Evolutionary conservation across 2,329 filamentous ascomycete genomes (phyloP).

Genomic region (Aciculosporium take): DNA sequence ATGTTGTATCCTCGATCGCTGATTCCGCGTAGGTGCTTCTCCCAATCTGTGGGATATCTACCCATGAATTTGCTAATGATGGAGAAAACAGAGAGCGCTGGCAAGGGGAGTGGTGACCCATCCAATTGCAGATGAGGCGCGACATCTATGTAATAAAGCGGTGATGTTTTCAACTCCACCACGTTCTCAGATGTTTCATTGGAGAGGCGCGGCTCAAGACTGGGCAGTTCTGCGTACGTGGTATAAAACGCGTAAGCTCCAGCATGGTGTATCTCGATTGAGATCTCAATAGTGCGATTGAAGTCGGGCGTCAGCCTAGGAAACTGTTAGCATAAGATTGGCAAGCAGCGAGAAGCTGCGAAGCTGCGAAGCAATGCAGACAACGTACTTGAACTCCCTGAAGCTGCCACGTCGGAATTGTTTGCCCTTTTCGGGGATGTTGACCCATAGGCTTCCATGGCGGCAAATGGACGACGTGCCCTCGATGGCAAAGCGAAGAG

Average conservation of each 20-base stretch:
- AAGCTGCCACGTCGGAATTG: constrained; percentile 69
- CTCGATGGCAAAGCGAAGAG: constrained; percentile 78
- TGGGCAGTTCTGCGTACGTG: constrained; percentile 76
- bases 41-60: constrained; percentile 77
- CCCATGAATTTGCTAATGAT: constrained; percentile 98
- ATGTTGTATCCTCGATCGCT: constrained; percentile 92
- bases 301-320: constrained; percentile 76
- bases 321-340: neutral
- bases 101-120: constrained; percentile 60
- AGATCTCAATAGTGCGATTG: constrained; percentile 80
- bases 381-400: constrained; percentile 71
- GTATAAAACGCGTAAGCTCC: constrained; percentile 92
- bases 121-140: constrained; percentile 66
- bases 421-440: constrained; percentile 66
- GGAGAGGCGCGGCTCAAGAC: constrained; percentile 28
- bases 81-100: constrained; percentile 83
- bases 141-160: constrained; percentile 85
- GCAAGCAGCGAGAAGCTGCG: too few species aligned
- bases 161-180: constrained; percentile 47
- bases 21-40: constrained; percentile 77
- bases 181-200: constrained; percentile 18
- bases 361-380: neutral
- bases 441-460: constrained; percentile 90
- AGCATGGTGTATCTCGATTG: constrained; percentile 66
- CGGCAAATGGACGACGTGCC: constrained; percentile 92